phyloP scores from a whole-genome alignment of 768 basidiomycete species.

The Candolleomyces aberdarensis region DNA sequence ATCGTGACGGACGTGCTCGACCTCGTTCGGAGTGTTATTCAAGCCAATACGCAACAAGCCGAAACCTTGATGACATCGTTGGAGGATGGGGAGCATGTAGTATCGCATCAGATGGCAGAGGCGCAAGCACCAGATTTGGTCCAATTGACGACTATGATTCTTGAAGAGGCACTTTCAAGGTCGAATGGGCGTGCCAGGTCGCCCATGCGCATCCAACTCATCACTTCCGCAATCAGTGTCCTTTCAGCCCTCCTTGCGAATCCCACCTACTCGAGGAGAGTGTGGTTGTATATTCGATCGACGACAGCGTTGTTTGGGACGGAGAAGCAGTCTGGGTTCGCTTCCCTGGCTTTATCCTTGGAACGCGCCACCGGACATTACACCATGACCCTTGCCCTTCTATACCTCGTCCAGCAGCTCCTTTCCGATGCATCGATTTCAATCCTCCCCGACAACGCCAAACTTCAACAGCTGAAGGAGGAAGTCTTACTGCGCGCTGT shows the following conservation, averaged over 20 bases:
- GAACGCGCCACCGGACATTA: constrained; percentile 75
- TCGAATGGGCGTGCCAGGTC: constrained; percentile 36
- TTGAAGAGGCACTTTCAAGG: constrained; percentile 73
- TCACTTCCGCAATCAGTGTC: constrained; percentile 80
- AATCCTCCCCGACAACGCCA: constrained; percentile 52
- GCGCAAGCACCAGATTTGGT: constrained; percentile 67
- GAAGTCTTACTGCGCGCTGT: constrained; percentile 79
- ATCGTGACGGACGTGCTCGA: constrained; percentile 74
- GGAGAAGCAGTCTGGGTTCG: constrained; percentile 51
- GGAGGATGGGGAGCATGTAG: constrained; percentile 54
- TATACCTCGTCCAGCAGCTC: constrained; percentile 73
- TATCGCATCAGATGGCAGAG: constrained; percentile 50
- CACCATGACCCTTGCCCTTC: constrained; percentile 76
- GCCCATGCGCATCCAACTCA: constrained; percentile 55
- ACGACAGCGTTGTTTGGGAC: constrained; percentile 74
- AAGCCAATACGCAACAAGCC: constrained; percentile 64
- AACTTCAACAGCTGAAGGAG: constrained; percentile 72
- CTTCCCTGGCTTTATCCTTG: constrained; percentile 61
- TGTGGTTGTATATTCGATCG: constrained; percentile 87
- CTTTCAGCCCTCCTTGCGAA: constrained; percentile 73
- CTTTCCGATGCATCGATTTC: constrained; percentile 70
- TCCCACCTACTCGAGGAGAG: constrained; percentile 72
- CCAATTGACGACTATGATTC: constrained; percentile 74
- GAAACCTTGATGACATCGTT: constrained; percentile 64
- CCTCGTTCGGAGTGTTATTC: constrained; percentile 73